Evolutionary conservation across 2,329 filamentous ascomycete genomes (phyloP).

Genomic region (Cercospora sp.): DNA sequence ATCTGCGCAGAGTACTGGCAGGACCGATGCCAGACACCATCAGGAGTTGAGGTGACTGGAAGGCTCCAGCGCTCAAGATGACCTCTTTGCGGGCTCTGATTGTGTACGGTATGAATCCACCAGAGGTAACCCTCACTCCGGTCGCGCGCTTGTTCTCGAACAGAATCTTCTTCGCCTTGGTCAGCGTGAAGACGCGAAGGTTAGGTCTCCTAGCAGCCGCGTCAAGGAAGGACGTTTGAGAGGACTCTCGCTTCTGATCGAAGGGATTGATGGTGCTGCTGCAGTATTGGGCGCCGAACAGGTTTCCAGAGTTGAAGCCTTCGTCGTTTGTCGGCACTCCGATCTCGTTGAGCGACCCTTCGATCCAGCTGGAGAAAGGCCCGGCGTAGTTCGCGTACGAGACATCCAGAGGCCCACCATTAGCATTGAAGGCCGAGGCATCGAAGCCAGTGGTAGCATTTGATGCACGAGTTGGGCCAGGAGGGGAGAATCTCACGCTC

Average conservation of each 20-base stretch:
- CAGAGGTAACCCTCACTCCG: conserved; percentile 23
- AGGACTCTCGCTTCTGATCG: conserved; percentile 28
- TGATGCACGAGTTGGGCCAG: conserved; percentile 14
- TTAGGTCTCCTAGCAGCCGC: conserved; percentile 30
- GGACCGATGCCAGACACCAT: conserved; percentile 66
- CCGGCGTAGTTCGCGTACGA: conserved; percentile 33
- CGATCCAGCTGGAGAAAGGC: conserved; percentile 22
- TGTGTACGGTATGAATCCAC: conserved; percentile 12
- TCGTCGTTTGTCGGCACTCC: conserved; percentile 19
- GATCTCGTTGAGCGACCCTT: conserved; percentile 18
- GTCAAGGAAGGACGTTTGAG: conserved; percentile 35
- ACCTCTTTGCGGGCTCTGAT: conserved; percentile 44
- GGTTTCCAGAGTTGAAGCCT: conserved; percentile 23
- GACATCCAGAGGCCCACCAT: conserved; percentile 39
- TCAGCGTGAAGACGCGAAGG: conserved; percentile 38
- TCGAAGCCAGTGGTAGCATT: conserved; percentile 22
- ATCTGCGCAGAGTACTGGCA: conserved; percentile 48
- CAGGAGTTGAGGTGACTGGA: conserved; percentile 65
- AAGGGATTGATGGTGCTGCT: conserved; percentile 21
- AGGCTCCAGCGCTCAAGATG: conserved; percentile 56
- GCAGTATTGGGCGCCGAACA: conserved; percentile 25
- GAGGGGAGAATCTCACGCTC: conserved; percentile 27
- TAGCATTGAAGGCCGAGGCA: conserved; percentile 18
- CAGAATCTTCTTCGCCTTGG: conserved; percentile 32
- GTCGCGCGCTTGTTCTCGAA: conserved; percentile 38